Evolutionary conservation across 768 basidiomycete species (phyloP).

Genomic region (Russula vinacea): DNA sequence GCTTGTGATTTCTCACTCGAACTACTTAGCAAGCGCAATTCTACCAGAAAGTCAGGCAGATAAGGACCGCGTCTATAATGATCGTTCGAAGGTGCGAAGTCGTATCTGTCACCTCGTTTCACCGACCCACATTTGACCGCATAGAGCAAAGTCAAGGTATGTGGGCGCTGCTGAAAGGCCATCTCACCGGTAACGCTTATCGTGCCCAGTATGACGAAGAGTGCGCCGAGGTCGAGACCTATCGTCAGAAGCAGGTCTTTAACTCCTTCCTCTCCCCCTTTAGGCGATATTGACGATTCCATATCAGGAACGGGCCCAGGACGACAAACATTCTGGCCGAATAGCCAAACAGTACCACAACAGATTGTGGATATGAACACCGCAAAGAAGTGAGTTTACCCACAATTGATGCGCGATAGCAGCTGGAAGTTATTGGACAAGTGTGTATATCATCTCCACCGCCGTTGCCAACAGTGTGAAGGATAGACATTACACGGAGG

Average conservation of each 20-base stretch:
- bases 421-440: conserved; percentile 33
- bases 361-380: conserved; percentile 75
- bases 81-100: conserved; percentile 61
- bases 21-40: conserved; percentile 57
- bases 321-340: conserved; percentile 75
- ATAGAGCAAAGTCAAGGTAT: conserved; percentile 65
- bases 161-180: conserved; percentile 14
- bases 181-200: conserved; percentile 11
- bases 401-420: conserved; percentile 7
- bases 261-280: conserved; percentile 26
- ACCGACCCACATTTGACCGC: conserved; percentile 17
- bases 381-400: conserved; percentile 64
- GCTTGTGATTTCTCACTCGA: conserved; percentile 13
- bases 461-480: conserved; percentile 67
- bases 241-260: conserved; percentile 74
- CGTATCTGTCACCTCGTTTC: not conserved
- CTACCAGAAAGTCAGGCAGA: conserved; percentile 71
- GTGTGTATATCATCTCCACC: conserved; percentile 68
- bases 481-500: conserved; percentile 65
- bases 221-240: conserved; percentile 66
- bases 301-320: conserved; percentile 57
- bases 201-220: conserved; percentile 69
- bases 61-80: conserved; percentile 62
- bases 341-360: conserved; percentile 72
- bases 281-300: conserved; percentile 14